A percentile compares a stretch with the other conserved stretches of the same genome.
These are phyloP conservation scores for Cucumis sativus DNA, from an alignment of 306 rosid genomes.

Conservation along the genomic window DNA sequence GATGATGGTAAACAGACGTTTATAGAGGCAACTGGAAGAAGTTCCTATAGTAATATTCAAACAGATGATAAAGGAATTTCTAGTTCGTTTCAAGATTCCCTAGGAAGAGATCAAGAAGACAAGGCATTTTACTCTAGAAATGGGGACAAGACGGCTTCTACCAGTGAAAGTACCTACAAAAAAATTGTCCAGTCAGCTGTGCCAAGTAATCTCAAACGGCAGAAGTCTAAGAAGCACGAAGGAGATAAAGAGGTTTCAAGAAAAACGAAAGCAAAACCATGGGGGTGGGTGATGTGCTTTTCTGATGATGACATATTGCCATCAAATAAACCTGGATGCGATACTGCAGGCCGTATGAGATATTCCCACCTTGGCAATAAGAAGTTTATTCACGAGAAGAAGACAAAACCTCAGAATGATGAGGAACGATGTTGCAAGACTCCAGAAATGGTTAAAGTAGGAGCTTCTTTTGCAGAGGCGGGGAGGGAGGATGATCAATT, in stretches of 20 bases:
- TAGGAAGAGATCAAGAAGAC: conserved; percentile 12
- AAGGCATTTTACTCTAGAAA: conserved; percentile 21
- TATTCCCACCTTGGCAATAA: conserved; percentile 12
- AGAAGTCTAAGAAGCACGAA: conserved; percentile 15
- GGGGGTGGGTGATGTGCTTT: conserved; percentile 21
- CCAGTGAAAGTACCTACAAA: conserved; percentile 22
- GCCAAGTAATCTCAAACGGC: conserved; percentile 6
- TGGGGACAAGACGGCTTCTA: conserved; percentile 27
- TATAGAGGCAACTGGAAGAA: conserved; percentile 18
- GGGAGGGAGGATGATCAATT: conserved; percentile 12
- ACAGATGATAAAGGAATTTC: conserved; percentile 8
- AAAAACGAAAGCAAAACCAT: conserved; percentile 14
- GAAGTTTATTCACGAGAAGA: conserved; percentile 20
- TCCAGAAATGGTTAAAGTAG: conserved; percentile 16
- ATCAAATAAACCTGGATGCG: conserved; percentile 12
- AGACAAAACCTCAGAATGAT: conserved; percentile 27
- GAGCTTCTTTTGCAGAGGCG: conserved; percentile 12
- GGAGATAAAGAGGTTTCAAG: conserved; percentile 14
- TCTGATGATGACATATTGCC: conserved; percentile 25
- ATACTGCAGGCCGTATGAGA: conserved; percentile 10
- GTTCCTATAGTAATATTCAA: neutral
- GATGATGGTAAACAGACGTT: conserved; percentile 20
- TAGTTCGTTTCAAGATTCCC: conserved; percentile 17
- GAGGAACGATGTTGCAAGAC: conserved; percentile 7
- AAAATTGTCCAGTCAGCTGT: neutral